These are phyloP conservation scores for Globisporangium abappressorium DNA, from an alignment of 352 stramenopile genomes.

Conservation along the genomic window DNA sequence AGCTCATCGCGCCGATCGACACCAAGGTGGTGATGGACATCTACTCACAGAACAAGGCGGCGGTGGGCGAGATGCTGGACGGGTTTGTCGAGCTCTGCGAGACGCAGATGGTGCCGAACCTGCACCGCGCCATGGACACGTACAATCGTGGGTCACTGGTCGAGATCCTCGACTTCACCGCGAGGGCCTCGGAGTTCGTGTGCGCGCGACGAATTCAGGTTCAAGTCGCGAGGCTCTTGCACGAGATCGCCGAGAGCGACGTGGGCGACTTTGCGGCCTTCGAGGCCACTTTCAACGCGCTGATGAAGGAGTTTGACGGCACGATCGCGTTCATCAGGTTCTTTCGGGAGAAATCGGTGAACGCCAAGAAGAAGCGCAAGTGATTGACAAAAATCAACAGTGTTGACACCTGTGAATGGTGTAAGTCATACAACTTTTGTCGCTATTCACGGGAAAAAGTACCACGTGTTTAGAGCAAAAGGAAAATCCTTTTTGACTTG, in stretches of 20 bases:
- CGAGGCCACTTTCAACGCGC: constrained; percentile 10
- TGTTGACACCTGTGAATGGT: too few relatives aligned
- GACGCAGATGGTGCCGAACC: constrained; percentile 46
- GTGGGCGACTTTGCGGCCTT: constrained; percentile 45
- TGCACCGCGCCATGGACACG: constrained; percentile 31
- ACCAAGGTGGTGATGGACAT: constrained; percentile 46
- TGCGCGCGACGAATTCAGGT: constrained; percentile 64
- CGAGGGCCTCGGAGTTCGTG: constrained; percentile 68
- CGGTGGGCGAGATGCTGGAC: constrained; percentile 68
- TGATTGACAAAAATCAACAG: background rate
- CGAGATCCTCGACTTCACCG: constrained; percentile 65
- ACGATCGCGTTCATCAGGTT: constrained; percentile 39
- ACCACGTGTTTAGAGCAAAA: too few relatives aligned
- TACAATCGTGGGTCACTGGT: constrained; percentile 50
- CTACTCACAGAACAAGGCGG: constrained; percentile 60
- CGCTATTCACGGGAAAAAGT: too few relatives aligned
- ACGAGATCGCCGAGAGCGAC: constrained; percentile 48
- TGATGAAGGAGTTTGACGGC: constrained; percentile 31
- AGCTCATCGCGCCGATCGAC: constrained; percentile 56
- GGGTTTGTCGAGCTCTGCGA: constrained; percentile 58
- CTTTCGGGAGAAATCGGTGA: constrained; percentile 25
- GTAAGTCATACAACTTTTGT: too few relatives aligned
- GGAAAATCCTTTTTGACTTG: too few relatives aligned
- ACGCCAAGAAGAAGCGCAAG: constrained; percentile 26
- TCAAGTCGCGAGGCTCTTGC: constrained; percentile 52